phyloP scores from a whole-genome alignment of 495 filamentous ascomycete genomes.

The Endocarpon pusillum region DNA sequence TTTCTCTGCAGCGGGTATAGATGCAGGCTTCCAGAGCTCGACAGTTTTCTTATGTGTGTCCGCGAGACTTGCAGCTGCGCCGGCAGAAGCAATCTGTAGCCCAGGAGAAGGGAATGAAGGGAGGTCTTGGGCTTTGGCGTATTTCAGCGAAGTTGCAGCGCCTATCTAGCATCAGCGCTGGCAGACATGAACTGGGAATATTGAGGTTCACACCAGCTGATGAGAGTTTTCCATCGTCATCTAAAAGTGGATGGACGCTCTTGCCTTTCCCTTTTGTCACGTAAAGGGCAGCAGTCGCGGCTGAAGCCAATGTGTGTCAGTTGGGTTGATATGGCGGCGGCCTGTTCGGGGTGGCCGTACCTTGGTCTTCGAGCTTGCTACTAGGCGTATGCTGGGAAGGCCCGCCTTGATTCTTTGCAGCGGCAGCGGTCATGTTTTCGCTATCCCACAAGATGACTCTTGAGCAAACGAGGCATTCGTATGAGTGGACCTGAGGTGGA shows the following conservation, averaged over 20 bases:
- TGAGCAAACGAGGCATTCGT: too few relatives aligned
- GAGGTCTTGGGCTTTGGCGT: conserved; percentile 48
- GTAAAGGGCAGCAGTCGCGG: conserved; percentile 36
- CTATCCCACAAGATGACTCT: too few relatives aligned
- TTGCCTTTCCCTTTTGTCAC: conserved; percentile 25
- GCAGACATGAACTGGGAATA: background rate
- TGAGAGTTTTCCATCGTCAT: conserved; percentile 31
- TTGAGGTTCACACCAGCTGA: conserved; percentile 26
- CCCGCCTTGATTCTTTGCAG: too few relatives aligned
- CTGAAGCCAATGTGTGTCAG: conserved; percentile 14
- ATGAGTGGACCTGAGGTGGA: too few relatives aligned
- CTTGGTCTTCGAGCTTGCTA: conserved; percentile 17
- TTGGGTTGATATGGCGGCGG: background rate
- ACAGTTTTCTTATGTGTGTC: conserved; percentile 47
- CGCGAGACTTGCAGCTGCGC: conserved; percentile 54
- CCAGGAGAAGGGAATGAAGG: conserved; percentile 50
- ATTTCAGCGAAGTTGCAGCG: conserved; percentile 44
- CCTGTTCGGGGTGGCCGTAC: conserved; percentile 3
- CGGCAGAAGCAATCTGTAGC: conserved; percentile 50
- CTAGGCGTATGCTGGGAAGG: too few relatives aligned
- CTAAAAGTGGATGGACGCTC: conserved; percentile 22
- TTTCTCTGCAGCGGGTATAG: conserved; percentile 43
- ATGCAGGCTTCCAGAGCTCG: conserved; percentile 42
- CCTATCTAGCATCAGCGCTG: conserved; percentile 16
- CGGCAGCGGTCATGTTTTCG: background rate